Base-by-base conservation (phyloP, 2,329 filamentous ascomycete species). In the Cladosporium oxysporum region DNA sequence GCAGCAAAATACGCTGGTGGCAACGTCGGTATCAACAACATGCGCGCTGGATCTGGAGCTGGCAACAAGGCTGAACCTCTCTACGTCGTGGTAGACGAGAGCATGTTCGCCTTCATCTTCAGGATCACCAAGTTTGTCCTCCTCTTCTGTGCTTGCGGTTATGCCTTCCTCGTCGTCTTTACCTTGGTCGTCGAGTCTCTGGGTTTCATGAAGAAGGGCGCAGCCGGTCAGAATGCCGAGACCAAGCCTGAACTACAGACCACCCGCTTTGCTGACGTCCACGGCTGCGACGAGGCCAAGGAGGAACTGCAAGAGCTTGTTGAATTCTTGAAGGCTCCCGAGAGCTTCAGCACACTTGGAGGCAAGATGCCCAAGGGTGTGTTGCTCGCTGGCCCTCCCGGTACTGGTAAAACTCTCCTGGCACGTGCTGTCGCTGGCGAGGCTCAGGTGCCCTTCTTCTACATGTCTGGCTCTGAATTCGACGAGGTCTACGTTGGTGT, bases 391-490 rank as follows among this genome's bases (percentile, higher is more conserved):
- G 95, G 95, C 0, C 95, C 95, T 75, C 95, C 95, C 62, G 95
- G 95, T 82, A 99, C 95, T 68, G 95, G 95, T 81, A 99, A 99
- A 82, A 99, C 95, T 14, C 87, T 99, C 49, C 87, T 99, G 68
- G 95, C 95, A 69, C 90, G 95, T 74, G 96, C 95, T 64, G 95
- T 99, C 67, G 95, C 95, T 58, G 95, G 95, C 62, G 95, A 99
- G 82, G 93, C 95, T 63, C 95, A 94, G 65, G 95, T 99, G 21
- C 95, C 95, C 1, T 99, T 99, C 85, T 99, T 98, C 85, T 99
- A 97, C 85, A 98, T 99, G 94, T 99, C 95, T 75, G 95, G 95
- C 60, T 96, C 92, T 66, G 95, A 99, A 78, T 99, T 99, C 76
- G 95, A 99, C 75, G 95, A 99, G 79, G 90, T 99, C 62, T 99